A percentile compares a stretch with the other conserved stretches of the same genome.
Conservation (phyloP, 495 filamentous ascomycete genomes). For the Neurospora sp. region DNA sequence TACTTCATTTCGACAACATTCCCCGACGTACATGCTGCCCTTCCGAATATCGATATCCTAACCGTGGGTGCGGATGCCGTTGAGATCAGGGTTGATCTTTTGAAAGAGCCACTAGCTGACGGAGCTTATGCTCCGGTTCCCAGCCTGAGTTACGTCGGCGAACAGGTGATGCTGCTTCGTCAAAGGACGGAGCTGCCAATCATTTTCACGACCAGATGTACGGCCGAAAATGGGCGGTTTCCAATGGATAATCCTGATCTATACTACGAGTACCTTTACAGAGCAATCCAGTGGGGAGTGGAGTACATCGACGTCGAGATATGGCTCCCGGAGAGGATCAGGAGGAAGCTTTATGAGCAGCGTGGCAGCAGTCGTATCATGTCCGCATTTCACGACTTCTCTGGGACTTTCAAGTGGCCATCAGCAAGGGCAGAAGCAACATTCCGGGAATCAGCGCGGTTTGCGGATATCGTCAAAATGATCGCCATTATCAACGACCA, state of each 20-base stretch:
- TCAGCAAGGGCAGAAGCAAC: conserved; percentile 56
- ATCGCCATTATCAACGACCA: conserved; percentile 67
- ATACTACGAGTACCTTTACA: conserved; percentile 65
- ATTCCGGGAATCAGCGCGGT: conserved; percentile 57
- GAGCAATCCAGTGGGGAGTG: conserved; percentile 76
- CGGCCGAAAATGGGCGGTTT: conserved; percentile 68
- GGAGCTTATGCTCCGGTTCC: conserved; percentile 50
- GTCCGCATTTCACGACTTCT: conserved; percentile 81
- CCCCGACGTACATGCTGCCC: conserved; percentile 70
- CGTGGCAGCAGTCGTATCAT: conserved; percentile 72
- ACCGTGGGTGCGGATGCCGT: conserved; percentile 78
- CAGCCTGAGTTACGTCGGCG: conserved; percentile 71
- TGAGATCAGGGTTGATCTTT: conserved; percentile 70
- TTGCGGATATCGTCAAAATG: conserved; percentile 83
- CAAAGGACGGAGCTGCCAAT: conserved; percentile 78
- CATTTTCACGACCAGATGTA: conserved; percentile 76
- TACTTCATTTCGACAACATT: conserved; percentile 83
- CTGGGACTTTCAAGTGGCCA: conserved; percentile 72
- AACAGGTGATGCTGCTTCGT: conserved; percentile 71
- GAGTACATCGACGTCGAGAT: conserved; percentile 83
- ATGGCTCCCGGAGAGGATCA: conserved; percentile 70
- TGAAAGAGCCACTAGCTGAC: conserved; percentile 58
- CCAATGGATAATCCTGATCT: conserved; percentile 67
- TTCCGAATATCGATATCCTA: conserved; percentile 74
- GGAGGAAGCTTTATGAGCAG: conserved; percentile 51